Base-by-base conservation (phyloP, 1,284 basidiomycete genomes). In the Microbotryum scabiosae region DNA sequence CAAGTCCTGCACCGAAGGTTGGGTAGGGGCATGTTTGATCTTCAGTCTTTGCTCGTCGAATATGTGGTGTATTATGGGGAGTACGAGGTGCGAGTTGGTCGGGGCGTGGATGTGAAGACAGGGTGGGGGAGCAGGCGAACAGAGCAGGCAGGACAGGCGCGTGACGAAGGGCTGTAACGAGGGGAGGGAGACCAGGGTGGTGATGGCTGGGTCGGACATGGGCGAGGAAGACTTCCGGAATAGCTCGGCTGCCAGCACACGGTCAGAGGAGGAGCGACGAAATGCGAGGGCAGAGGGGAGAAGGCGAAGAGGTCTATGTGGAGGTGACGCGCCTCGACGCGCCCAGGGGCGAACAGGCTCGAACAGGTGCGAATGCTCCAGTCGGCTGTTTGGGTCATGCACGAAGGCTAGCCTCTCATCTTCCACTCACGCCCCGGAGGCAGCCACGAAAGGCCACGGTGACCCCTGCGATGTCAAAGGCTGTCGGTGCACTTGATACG, bases 81-180 rank as follows among this genome's bases (percentile, higher is more conserved):
- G 26, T 18, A 70, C 51, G 28, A 66, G 25, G 1, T 23, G 20
- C 2, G 50, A 26, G 28, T 65, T 64, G 8, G 50, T 32, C 4
- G 63, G 60, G 18, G 61, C 59, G 57, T 65, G 69, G 41, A 70
- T 51, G 61, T 62, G 66, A 52, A 68, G 46, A 5, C 63, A 57
- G 0, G 52, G 43, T 14, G 69, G 68, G 8, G 60, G 60, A 44
- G 28, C 47, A 8, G 61, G 54, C 10, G 69, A 65, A n/a, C 55
- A 46, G 23, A 61, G 46, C 46, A 63, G 50, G 0, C 61, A 25
- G 23, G 51, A 8, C 12, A 70, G 52, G 14, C 54, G 50, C 4
- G 43, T 8, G 8, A 56, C 21, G 56, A 69, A 68, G 3, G 59
- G 51, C 5, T 23, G 23, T 25, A 69, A 51, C 26, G 61, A 57